A percentile compares a stretch with the other conserved stretches of the same genome.
Conservation (phyloP, 2,329 filamentous ascomycete genomes). For the Stemphylium beticola region DNA sequence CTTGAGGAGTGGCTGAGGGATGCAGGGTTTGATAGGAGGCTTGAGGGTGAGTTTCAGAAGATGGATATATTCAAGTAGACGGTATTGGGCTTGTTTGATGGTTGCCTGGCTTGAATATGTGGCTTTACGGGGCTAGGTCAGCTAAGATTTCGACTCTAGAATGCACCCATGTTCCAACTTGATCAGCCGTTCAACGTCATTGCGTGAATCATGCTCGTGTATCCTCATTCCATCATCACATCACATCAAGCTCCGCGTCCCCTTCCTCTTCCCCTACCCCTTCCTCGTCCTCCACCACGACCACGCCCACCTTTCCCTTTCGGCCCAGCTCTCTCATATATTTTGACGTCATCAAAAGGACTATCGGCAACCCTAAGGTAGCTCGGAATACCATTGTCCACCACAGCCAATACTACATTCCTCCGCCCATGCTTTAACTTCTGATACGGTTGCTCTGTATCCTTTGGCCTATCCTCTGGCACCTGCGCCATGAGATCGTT, state of each 20-base stretch:
- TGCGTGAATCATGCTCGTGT: background rate
- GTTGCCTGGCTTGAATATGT: no score
- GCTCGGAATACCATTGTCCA: constrained; percentile 88
- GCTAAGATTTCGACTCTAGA: no score
- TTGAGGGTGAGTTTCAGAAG: no score
- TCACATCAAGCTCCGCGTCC: constrained; percentile 10
- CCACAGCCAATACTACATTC: constrained; percentile 84
- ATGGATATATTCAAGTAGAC: no score
- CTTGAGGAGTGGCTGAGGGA: no score
- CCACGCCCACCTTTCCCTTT: constrained; percentile 47
- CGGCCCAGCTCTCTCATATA: constrained; percentile 62
- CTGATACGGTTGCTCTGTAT: constrained; percentile 67
- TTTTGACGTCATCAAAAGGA: constrained; percentile 72
- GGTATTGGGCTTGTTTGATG: no score
- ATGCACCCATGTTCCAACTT: background rate
- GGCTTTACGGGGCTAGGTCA: no score
- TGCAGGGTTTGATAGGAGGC: no score
- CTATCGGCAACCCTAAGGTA: constrained; percentile 83
- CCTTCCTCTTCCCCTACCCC: constrained; percentile 35
- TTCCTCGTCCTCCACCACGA: constrained; percentile 52
- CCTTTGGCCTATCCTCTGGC: constrained; percentile 69
- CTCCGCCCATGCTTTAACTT: constrained; percentile 83
- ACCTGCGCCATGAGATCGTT: constrained; percentile 73
- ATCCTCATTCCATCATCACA: background rate
- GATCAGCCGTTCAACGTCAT: background rate